Evolutionary conservation across 2,329 filamentous ascomycete species (phyloP), one percentile per base, ranked within the genome.

Genomic region (Lasiodiplodia sp.): DNA sequence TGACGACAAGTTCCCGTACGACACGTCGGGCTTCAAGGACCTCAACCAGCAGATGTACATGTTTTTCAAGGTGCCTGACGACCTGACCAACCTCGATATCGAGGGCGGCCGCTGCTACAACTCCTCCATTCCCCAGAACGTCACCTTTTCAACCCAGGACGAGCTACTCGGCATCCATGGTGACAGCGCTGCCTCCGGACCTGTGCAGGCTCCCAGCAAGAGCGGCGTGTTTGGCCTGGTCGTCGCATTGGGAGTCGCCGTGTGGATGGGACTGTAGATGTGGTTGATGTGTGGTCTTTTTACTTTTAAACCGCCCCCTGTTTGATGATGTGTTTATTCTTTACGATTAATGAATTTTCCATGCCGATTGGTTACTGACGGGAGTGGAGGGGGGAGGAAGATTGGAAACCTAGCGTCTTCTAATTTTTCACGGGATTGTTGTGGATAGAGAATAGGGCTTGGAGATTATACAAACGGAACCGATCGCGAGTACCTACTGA

Each of bases 61-160:
- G 91, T 94, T 95, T 81, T 94, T 95, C 83, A 81, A 85, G 18
- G 85, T 90, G 21, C 86, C 91, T 0, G 88, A 93, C 76, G 92
- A 94, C 72, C 79, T 94, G 47, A 84, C 74, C 7, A 84, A 85
- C 3, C 79, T 93, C 70, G 90, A 94, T 73, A 88, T 94, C 69
- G 84, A 82, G 2, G 87, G 87, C 55, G 91, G 91, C 1, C 83
- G 90, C 69, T 94, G 92, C 76, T 84, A 88, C 73, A 94, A 93
- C 73, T 73, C 79, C 37, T 85, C 83, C 0, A 85, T 94, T 6
- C 78, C 81, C 47, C 91, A 94, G 78, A 92, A 93, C 70, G 82
- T 94, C 52, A 93, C 91, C 0, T 94, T 92, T 74, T 84, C 74
- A 1, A 68, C 73, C 10, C 78, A 80, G 69, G 77, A 74, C 40